A percentile compares a stretch with the other conserved stretches of the same genome.
Conservation (phyloP, 345 rosid species). For the Corchorus olitorius region DNA sequence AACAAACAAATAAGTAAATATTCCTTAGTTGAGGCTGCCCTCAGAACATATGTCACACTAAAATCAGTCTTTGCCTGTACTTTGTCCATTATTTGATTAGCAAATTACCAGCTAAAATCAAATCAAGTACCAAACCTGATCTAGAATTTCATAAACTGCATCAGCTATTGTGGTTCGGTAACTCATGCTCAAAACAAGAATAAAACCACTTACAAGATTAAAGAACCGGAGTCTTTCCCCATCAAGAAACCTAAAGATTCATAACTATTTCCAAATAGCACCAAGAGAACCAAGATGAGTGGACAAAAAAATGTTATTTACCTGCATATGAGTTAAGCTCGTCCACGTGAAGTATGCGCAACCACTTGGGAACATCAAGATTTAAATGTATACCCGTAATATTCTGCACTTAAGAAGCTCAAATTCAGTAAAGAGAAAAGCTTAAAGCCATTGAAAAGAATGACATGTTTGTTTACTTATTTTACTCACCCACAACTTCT, state of each 20-base stretch:
- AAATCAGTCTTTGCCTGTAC: too few relatives aligned
- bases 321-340: slow-evolving; percentile 75
- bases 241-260: background rate
- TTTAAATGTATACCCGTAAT: slow-evolving; percentile 64
- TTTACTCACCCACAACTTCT: slow-evolving; percentile 78
- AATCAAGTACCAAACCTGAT: background rate
- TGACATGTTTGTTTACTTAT: slow-evolving; percentile 8
- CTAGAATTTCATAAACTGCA: background rate
- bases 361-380: slow-evolving; percentile 83
- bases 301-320: slow-evolving; percentile 29
- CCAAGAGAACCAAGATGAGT: slow-evolving; percentile 3
- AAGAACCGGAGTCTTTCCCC: background rate
- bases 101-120: too few relatives aligned
- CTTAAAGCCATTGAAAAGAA: slow-evolving; percentile 19
- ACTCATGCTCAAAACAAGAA: slow-evolving; percentile 6
- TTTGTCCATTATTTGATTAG: background rate
- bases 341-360: slow-evolving; percentile 71
- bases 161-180: background rate
- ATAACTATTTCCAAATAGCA: background rate
- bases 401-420: slow-evolving; percentile 63
- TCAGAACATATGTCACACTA: background rate
- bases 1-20: background rate
- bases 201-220: background rate
- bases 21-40: background rate
- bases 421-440: slow-evolving; percentile 29